Percentiles rank a stretch among this genome's conserved stretches.
Conservation (phyloP, 495 filamentous ascomycete genomes). For the Tuber aestivum region DNA sequence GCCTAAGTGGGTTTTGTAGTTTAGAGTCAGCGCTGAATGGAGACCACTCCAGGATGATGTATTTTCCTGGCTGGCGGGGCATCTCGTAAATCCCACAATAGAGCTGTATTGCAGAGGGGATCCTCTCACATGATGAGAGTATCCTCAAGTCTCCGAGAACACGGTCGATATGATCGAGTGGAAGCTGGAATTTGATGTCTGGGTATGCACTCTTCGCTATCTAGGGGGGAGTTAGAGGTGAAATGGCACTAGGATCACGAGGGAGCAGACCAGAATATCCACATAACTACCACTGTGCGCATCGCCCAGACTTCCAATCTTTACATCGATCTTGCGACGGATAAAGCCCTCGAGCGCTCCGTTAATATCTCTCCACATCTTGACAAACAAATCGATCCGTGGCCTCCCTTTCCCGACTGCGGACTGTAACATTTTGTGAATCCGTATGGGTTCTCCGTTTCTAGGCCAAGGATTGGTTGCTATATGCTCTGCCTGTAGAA, state of each 20-base stretch:
- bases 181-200: neutral
- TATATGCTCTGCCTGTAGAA: slow-evolving; percentile 10
- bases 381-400: neutral
- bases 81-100: slow-evolving; percentile 20
- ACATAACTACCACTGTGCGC: neutral
- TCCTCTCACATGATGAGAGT: neutral
- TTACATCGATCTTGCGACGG: neutral
- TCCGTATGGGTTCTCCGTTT: neutral
- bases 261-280: slow-evolving; percentile 22
- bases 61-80: neutral
- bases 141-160: slow-evolving; percentile 6
- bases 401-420: neutral
- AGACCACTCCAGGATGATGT: slow-evolving; percentile 15
- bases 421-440: neutral
- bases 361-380: neutral
- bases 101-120: slow-evolving; percentile 7
- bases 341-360: neutral
- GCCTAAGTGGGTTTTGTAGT: neutral
- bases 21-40: neutral
- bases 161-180: slow-evolving; percentile 10
- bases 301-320: neutral
- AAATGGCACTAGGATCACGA: neutral
- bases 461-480: neutral
- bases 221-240: neutral
- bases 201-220: neutral